Conservation (phyloP, 164 flowering plant genomes). For the Vitis rotundifolia region DNA sequence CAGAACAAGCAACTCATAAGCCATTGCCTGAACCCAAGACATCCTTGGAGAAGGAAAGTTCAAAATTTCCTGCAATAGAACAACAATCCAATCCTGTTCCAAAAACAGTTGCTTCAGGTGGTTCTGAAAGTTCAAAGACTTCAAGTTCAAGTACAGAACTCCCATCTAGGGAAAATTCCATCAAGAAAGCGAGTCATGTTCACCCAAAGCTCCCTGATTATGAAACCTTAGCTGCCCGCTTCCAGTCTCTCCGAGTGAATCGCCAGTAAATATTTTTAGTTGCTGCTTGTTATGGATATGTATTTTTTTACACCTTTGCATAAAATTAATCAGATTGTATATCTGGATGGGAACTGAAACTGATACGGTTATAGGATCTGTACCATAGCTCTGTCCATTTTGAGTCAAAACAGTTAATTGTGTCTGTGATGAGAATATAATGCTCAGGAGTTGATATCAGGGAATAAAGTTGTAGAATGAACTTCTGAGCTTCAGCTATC, state of each 20-base stretch:
- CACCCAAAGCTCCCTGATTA: constrained; percentile 97
- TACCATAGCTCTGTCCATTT: not conserved
- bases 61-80: constrained; percentile 16
- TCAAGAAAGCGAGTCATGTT: constrained; percentile 67
- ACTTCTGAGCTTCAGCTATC: not conserved
- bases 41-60: constrained; percentile 11
- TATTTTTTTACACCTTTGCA: not conserved
- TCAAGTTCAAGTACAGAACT: constrained; percentile 20
- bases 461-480: not conserved
- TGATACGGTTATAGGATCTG: not conserved
- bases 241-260: constrained; percentile 53
- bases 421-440: too few relatives aligned
- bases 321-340: not conserved
- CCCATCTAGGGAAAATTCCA: constrained; percentile 35
- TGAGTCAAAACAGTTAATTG: not conserved
- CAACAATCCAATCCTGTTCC: constrained; percentile 15
- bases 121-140: constrained; percentile 21
- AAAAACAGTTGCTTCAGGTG: constrained; percentile 17
- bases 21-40: constrained; percentile 15
- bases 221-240: constrained; percentile 61
- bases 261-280: constrained; percentile 23
- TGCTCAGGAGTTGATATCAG: too few relatives aligned
- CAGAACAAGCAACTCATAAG: constrained; percentile 18
- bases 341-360: not conserved
- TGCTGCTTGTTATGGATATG: not conserved